phyloP scores from a whole-genome alignment of 2,329 filamentous ascomycete genomes.

The Venturia asperata region DNA sequence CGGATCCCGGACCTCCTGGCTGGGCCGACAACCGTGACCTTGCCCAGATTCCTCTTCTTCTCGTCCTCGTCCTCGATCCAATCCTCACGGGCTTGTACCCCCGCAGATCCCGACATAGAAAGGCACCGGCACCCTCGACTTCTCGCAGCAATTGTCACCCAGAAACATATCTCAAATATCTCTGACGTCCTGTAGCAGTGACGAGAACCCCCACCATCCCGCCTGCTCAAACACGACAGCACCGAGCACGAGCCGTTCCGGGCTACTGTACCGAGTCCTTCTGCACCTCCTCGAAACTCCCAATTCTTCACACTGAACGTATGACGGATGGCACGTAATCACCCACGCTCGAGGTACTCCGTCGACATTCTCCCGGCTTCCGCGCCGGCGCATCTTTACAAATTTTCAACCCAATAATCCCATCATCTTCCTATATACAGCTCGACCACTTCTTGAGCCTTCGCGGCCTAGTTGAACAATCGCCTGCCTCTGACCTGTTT shows the following conservation, averaged over 20 bases:
- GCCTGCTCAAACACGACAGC: background rate
- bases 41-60: background rate
- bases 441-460: background rate
- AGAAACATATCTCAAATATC: constrained; percentile 1
- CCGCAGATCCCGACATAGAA: background rate
- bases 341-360: background rate
- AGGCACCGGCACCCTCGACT: background rate
- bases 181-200: background rate
- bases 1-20: background rate
- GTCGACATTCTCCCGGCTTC: background rate
- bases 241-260: constrained; percentile 2
- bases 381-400: background rate
- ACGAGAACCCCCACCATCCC: background rate
- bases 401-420: constrained; percentile 5
- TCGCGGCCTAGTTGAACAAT: background rate
- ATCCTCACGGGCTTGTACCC: background rate
- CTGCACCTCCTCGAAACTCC: constrained; percentile 10
- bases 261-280: background rate
- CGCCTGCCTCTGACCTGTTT: background rate
- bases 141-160: background rate
- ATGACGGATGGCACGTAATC: constrained; percentile 10
- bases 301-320: background rate
- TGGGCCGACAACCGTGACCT: no score
- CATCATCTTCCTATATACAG: background rate
- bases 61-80: background rate